Conservation (phyloP, 495 filamentous ascomycete genomes). For the Usnea hakonensis region DNA sequence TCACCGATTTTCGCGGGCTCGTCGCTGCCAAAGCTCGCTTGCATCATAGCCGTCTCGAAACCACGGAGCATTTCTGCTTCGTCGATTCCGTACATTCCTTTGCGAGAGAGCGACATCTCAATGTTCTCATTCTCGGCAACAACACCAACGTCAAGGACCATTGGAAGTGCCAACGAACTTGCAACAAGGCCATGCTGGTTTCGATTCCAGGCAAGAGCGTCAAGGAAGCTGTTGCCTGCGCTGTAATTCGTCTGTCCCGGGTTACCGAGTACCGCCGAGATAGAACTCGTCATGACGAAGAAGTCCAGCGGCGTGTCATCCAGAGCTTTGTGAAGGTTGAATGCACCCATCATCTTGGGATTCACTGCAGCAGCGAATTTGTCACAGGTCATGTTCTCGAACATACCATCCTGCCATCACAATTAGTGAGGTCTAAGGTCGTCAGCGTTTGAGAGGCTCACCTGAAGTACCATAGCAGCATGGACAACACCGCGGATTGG, state of each 20-base stretch:
- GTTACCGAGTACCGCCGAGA: conserved; percentile 11
- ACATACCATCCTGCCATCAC: conserved; percentile 23
- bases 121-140: conserved; percentile 33
- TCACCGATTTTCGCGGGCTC: background rate
- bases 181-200: conserved; percentile 12
- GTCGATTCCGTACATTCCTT: conserved; percentile 27
- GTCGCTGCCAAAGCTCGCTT: conserved; percentile 3
- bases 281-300: conserved; percentile 18
- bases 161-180: conserved; percentile 21
- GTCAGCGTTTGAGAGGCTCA: conserved; percentile 10
- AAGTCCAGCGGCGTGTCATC: conserved; percentile 24
- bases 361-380: conserved; percentile 29
- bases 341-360: conserved; percentile 25
- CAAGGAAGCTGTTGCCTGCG: conserved; percentile 23
- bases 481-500: conserved; percentile 34
- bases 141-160: conserved; percentile 26
- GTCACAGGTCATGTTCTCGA: conserved; percentile 14
- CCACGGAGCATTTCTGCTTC: conserved; percentile 32
- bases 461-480: conserved; percentile 33
- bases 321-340: conserved; percentile 28
- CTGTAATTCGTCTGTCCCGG: conserved; percentile 16
- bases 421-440: background rate
- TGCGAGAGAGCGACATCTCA: conserved; percentile 28
- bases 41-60: conserved; percentile 27
- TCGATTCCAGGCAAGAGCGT: conserved; percentile 24